phyloP scores from a whole-genome alignment of 495 filamentous ascomycete genomes.

The Lepidopterella palustris region DNA sequence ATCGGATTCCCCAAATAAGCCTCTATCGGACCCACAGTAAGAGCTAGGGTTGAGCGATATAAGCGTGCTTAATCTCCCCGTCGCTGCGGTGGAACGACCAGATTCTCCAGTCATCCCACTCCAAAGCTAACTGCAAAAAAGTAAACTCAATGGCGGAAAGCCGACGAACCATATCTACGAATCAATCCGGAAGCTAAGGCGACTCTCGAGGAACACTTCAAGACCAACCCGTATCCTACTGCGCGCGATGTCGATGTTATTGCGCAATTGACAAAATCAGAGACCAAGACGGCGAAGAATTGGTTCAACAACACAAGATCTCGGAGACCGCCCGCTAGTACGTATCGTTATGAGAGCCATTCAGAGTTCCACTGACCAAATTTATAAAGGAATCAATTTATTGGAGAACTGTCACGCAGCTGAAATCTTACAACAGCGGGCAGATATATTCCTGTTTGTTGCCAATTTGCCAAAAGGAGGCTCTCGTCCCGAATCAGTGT shows the following conservation, averaged over 20 bases:
- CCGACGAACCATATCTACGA: not conserved
- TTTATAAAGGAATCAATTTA: too few species aligned
- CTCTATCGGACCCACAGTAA: too few species aligned
- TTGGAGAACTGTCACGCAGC: too few species aligned
- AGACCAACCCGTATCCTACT: conserved; percentile 20
- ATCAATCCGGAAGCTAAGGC: not conserved
- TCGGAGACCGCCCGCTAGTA: conserved; percentile 6
- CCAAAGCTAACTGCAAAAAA: not conserved
- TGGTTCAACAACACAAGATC: conserved; percentile 26
- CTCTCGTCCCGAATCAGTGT: not conserved
- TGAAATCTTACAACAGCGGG: too few species aligned
- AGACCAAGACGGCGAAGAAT: conserved; percentile 14
- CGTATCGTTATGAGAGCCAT: not conserved
- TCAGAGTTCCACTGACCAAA: not conserved
- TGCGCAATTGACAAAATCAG: conserved; percentile 12
- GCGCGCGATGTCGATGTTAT: conserved; percentile 21
- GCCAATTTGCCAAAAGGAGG: not conserved
- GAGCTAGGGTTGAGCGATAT: too few species aligned
- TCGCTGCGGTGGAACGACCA: too few species aligned
- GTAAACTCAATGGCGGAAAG: not conserved
- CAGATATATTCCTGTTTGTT: too few species aligned
- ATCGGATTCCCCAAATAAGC: too few species aligned
- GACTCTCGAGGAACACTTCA: conserved; percentile 18
- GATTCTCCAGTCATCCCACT: too few species aligned
- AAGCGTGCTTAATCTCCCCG: too few species aligned